Evolutionary conservation across 2,329 filamentous ascomycete species (phyloP).

Genomic region (Dothidotthia symphoricarpi): DNA sequence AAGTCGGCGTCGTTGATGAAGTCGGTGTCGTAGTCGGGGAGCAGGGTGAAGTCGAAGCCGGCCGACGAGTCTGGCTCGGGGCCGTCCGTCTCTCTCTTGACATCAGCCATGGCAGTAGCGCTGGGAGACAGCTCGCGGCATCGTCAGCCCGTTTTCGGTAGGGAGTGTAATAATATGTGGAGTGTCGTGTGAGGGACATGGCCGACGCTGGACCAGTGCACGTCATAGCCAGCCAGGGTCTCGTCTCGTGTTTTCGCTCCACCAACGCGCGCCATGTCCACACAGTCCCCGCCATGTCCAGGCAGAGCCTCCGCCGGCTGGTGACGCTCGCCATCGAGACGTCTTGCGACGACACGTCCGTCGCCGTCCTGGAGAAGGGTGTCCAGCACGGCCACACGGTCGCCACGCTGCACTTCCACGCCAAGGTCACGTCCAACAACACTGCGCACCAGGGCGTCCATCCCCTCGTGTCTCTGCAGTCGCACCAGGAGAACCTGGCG

Average conservation of each 20-base stretch:
- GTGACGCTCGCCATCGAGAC: constrained; percentile 72
- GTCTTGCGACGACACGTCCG: constrained; percentile 90
- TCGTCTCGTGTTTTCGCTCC: constrained; percentile 2
- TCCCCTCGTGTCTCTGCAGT: constrained; percentile 70
- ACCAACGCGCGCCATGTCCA: constrained; percentile 3
- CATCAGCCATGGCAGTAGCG: constrained; percentile 43
- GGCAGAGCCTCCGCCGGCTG: constrained; percentile 23
- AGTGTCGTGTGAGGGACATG: background rate
- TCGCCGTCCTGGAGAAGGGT: constrained; percentile 70
- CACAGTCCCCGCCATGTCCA: background rate
- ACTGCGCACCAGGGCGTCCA: constrained; percentile 74
- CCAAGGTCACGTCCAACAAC: constrained; percentile 79
- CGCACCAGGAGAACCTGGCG: constrained; percentile 71
- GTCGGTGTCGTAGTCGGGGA: constrained; percentile 78
- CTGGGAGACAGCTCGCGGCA: constrained; percentile 8
- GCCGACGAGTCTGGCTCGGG: constrained; percentile 61
- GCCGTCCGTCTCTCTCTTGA: constrained; percentile 49
- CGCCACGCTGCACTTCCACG: constrained; percentile 71
- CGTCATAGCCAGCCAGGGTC: constrained; percentile 1
- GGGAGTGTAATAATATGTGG: constrained; percentile 4
- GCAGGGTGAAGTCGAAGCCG: constrained; percentile 64
- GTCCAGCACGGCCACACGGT: constrained; percentile 10
- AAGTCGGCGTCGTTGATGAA: constrained; percentile 74
- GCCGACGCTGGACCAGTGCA: background rate
- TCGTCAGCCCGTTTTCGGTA: constrained; percentile 11